phyloP scores from a whole-genome alignment of 208 protist genomes.

The Endotrypanum monterogeii region DNA sequence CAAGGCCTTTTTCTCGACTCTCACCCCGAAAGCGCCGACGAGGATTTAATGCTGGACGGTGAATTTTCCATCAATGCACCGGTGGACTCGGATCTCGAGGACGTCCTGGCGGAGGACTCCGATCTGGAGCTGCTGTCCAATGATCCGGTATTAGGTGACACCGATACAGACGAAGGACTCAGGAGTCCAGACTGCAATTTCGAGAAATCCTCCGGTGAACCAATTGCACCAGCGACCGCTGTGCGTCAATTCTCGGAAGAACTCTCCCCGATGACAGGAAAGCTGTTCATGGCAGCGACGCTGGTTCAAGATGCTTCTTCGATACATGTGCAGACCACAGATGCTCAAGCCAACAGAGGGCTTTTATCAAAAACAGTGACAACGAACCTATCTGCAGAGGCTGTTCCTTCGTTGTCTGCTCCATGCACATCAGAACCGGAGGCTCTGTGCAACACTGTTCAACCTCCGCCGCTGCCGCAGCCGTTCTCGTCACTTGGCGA shows the following conservation, averaged over 20 bases:
- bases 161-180: constrained; percentile 17
- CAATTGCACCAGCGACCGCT: neutral
- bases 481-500: neutral
- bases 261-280: neutral
- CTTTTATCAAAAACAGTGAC: neutral
- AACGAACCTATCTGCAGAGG: neutral
- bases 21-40: constrained; percentile 15
- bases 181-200: constrained; percentile 26
- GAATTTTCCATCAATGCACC: constrained; percentile 21
- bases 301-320: neutral
- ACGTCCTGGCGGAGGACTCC: constrained; percentile 23
- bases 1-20: constrained; percentile 15
- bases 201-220: constrained; percentile 1
- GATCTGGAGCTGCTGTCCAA: constrained; percentile 15
- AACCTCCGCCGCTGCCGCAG: neutral
- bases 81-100: constrained; percentile 41
- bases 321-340: neutral
- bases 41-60: constrained; percentile 15
- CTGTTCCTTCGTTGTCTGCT: neutral
- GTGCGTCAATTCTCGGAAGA: neutral
- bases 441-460: neutral
- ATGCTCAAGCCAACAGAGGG: neutral
- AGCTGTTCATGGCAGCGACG: too few species aligned
- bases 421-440: neutral
- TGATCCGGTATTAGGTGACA: constrained; percentile 1